These are phyloP conservation scores for Debaryomyces sp. DNA, from an alignment of 1,139 yeast species.

Conservation along the genomic window DNA sequence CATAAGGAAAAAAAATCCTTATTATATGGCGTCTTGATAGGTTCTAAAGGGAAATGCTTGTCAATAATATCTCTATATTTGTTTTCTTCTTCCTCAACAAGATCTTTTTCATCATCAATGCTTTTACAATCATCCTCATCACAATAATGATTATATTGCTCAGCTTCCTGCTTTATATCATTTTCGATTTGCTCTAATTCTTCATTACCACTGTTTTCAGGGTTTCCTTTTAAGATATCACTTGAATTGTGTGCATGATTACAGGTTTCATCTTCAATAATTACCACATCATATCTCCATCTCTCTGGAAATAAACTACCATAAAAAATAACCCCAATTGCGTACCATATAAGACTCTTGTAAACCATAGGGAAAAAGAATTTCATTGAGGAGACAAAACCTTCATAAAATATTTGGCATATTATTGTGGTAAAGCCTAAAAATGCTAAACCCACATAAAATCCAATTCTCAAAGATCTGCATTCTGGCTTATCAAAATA, in stretches of 20 bases:
- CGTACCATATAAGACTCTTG: conserved; percentile 73
- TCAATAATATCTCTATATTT: conserved; percentile 40
- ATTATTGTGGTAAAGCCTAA: conserved; percentile 71
- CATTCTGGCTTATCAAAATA: conserved; percentile 86
- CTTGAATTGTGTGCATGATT: conserved; percentile 31
- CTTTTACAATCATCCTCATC: conserved; percentile 1
- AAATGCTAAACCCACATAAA: conserved; percentile 77
- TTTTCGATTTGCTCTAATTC: conserved; percentile 47
- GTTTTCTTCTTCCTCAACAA: conserved; percentile 20
- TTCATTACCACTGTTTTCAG: conserved; percentile 47
- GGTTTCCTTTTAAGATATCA: conserved; percentile 40
- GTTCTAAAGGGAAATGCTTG: conserved; percentile 58
- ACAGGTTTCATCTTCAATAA: conserved; percentile 41
- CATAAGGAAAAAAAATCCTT: conserved; percentile 64
- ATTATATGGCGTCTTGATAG: conserved; percentile 45
- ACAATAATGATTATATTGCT: conserved; percentile 3
- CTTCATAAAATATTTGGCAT: conserved; percentile 59
- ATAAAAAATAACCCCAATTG: conserved; percentile 82
- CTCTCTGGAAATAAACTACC: conserved; percentile 91
- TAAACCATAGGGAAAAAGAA: conserved; percentile 64
- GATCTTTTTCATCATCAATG: conserved; percentile 12
- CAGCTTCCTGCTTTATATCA: conserved; percentile 26
- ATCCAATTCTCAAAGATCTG: conserved; percentile 76
- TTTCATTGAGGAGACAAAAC: conserved; percentile 50
- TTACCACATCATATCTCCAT: conserved; percentile 68